Conservation (phyloP, 2,329 filamentous ascomycete species). For the Allantophomopsis cytisporea region DNA sequence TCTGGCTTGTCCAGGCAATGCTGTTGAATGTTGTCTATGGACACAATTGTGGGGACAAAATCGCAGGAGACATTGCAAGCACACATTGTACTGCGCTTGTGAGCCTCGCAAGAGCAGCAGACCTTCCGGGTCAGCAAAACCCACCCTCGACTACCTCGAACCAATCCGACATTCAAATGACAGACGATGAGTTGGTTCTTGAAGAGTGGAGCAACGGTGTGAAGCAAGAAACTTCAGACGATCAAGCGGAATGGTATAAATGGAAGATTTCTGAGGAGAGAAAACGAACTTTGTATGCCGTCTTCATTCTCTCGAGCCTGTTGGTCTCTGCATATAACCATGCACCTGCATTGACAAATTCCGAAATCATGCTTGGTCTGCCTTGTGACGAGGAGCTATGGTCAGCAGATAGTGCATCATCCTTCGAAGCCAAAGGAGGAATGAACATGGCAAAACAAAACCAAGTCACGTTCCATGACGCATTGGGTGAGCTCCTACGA, state of each 20-base stretch:
- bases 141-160: slow-evolving; percentile 4
- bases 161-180: slow-evolving; percentile 28
- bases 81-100: slow-evolving; percentile 86
- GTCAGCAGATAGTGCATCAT: slow-evolving; percentile 68
- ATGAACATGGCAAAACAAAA: slow-evolving; percentile 54
- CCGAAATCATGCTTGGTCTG: slow-evolving; percentile 77
- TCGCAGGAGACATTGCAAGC: slow-evolving; percentile 78
- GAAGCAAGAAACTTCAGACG: slow-evolving; percentile 29
- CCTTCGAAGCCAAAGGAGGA: slow-evolving; percentile 69
- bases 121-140: slow-evolving; percentile 42
- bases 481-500: slow-evolving; percentile 67
- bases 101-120: slow-evolving; percentile 81
- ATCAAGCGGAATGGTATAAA: slow-evolving; percentile 68
- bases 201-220: slow-evolving; percentile 35
- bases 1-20: slow-evolving; percentile 97
- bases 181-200: slow-evolving; percentile 42
- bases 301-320: slow-evolving; percentile 85
- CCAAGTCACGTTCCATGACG: slow-evolving; percentile 65
- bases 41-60: slow-evolving; percentile 87
- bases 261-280: slow-evolving; percentile 87
- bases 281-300: slow-evolving; percentile 81
- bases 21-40: slow-evolving; percentile 91
- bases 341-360: slow-evolving; percentile 81
- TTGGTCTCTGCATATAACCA: slow-evolving; percentile 90
- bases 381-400: slow-evolving; percentile 92